A percentile compares a stretch with the other conserved stretches of the same genome.
Conservation (phyloP, 805 yeast species). For the Schizosaccharomyces cryophilus region DNA sequence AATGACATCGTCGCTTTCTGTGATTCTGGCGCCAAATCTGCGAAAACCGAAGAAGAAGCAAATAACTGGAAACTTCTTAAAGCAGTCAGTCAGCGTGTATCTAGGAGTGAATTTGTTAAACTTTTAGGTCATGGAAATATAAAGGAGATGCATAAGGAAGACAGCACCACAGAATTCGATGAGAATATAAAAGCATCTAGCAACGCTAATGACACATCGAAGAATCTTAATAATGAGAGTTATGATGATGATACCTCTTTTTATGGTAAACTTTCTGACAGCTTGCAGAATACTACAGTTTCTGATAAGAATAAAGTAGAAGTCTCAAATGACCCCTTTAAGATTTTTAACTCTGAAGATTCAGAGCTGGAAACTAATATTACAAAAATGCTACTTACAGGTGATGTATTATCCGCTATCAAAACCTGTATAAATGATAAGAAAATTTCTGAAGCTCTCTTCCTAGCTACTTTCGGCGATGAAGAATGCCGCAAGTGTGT, state of each 20-base stretch:
- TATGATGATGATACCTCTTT: background rate
- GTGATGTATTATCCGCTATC: slow-evolving; percentile 44
- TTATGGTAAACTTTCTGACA: background rate
- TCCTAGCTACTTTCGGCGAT: slow-evolving; percentile 44
- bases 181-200: background rate
- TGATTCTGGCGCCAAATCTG: background rate
- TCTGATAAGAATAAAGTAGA: background rate
- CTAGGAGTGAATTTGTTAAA: background rate
- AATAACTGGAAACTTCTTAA: background rate
- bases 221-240: background rate
- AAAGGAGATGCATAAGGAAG: background rate
- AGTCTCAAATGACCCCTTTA: slow-evolving; percentile 7
- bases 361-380: slow-evolving; percentile 24
- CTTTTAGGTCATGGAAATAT: background rate
- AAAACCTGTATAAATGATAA: slow-evolving; percentile 37
- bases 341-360: slow-evolving; percentile 16
- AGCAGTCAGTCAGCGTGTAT: background rate
- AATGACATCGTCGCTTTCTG: background rate
- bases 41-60: background rate
- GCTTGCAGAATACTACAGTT: background rate
- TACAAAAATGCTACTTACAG: slow-evolving; percentile 28
- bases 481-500: slow-evolving; percentile 37
- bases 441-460: slow-evolving; percentile 51
- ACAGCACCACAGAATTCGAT: background rate
- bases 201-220: background rate